These are phyloP conservation scores for Uronychia binucleata DNA, from an alignment of 73 alveolate species.

Conservation along the genomic window DNA sequence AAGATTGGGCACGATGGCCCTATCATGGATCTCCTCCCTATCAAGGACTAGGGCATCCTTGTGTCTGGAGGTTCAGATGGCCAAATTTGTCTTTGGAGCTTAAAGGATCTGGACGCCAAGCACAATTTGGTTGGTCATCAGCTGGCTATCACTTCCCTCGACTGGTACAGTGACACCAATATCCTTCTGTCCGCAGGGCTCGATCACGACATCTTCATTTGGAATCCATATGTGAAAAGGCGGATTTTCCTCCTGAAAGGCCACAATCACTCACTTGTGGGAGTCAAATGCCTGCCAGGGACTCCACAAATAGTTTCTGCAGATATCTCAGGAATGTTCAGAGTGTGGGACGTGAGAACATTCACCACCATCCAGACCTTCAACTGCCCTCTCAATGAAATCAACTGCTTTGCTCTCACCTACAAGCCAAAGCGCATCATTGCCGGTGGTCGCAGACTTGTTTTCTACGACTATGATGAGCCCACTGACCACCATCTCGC, in stretches of 20 bases:
- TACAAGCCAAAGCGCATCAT: conserved; percentile 92
- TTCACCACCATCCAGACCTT: conserved; percentile 92
- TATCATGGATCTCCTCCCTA: conserved; percentile 84
- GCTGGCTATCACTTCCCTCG: conserved; percentile 84
- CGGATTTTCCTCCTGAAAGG: conserved; percentile 96
- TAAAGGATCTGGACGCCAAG: conserved; percentile 68
- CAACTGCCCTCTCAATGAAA: conserved; percentile 94
- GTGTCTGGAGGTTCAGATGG: conserved; percentile 92
- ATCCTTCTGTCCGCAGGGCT: conserved; percentile 87
- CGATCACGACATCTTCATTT: conserved; percentile 92
- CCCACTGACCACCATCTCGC: conserved; percentile 97
- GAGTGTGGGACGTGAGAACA: conserved; percentile 98
- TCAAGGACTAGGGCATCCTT: conserved; percentile 66
- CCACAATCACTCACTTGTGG: conserved; percentile 95
- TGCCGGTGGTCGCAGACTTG: conserved; percentile 94
- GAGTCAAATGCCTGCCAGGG: conserved; percentile 92
- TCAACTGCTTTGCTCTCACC: conserved; percentile 92
- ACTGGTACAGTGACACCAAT: conserved; percentile 84
- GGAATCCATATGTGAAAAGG: conserved; percentile 72
- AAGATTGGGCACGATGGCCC: conserved; percentile 87
- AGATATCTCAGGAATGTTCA: conserved; percentile 97
- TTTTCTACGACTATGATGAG: conserved; percentile 97
- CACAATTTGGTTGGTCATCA: conserved; percentile 83
- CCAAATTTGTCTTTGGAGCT: conserved; percentile 84
- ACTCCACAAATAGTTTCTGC: conserved; percentile 96